Percentiles rank a stretch among this genome's conserved stretches.
Conservation (phyloP, 2,329 filamentous ascomycete genomes). For the Hypomyces perniciosus region DNA sequence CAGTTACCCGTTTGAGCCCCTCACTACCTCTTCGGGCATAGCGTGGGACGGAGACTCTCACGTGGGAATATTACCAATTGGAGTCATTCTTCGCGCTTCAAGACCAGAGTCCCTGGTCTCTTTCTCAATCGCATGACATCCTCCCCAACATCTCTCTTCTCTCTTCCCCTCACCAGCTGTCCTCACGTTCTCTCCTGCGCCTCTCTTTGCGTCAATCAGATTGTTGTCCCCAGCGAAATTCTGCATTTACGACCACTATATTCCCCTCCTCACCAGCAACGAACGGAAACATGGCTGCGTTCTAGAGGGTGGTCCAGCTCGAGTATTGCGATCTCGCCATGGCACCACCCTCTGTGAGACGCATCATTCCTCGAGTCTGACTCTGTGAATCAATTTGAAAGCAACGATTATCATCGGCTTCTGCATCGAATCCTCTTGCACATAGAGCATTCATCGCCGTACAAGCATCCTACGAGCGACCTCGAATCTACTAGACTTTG, state of each 20-base stretch:
- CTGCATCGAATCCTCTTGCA: background rate
- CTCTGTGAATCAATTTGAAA: background rate
- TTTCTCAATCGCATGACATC: background rate
- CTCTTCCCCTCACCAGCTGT: constrained; percentile 4
- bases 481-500: background rate
- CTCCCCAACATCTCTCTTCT: constrained; percentile 9
- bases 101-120: background rate
- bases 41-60: background rate
- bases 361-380: constrained; percentile 15
- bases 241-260: background rate
- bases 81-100: background rate
- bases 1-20: constrained; percentile 5
- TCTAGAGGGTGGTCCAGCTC: constrained; percentile 48
- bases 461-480: background rate
- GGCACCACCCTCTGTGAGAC: constrained; percentile 50
- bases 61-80: constrained; percentile 5
- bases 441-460: background rate
- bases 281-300: constrained; percentile 30
- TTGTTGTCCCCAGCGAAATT: background rate
- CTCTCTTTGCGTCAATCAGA: background rate
- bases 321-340: constrained; percentile 40
- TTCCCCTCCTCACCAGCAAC: constrained; percentile 11
- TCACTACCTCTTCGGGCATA: constrained; percentile 2
- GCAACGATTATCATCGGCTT: background rate
- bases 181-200: background rate